A percentile compares a stretch with the other conserved stretches of the same genome.
Conservation (phyloP, 1,284 basidiomycete genomes). For the Ganoderma lucidum region DNA sequence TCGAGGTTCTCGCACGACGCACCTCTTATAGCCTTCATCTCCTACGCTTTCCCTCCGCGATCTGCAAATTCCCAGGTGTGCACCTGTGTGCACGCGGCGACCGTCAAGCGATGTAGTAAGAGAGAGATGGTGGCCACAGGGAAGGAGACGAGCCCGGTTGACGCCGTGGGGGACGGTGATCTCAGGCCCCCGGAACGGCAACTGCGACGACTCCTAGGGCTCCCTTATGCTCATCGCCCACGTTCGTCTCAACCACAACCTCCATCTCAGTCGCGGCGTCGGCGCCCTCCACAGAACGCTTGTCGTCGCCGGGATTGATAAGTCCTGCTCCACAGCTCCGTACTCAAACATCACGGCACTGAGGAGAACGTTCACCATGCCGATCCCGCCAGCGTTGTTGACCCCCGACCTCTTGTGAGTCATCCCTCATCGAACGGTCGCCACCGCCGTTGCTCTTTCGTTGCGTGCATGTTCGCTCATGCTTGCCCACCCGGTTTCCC, state of each 20-base stretch:
- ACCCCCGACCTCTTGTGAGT: slow-evolving; percentile 41
- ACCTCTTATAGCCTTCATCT: slow-evolving; percentile 76
- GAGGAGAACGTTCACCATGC: slow-evolving; percentile 34
- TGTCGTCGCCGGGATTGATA: background rate
- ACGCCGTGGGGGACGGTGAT: slow-evolving; percentile 12
- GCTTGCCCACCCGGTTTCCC: slow-evolving; percentile 21
- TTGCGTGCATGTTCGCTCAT: slow-evolving; percentile 23
- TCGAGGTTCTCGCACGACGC: slow-evolving; percentile 28
- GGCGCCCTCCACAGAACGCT: background rate
- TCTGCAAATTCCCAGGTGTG: background rate
- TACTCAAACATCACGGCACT: slow-evolving; percentile 4
- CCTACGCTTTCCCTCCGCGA: slow-evolving; percentile 3
- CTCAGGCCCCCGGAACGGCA: slow-evolving; percentile 15
- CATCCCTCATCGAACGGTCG: slow-evolving; percentile 6
- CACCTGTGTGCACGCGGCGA: background rate
- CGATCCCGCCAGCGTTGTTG: slow-evolving; percentile 39
- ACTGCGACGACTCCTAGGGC: background rate
- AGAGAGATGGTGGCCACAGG: background rate
- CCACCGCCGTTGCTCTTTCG: background rate
- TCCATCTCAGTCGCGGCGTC: slow-evolving; percentile 3
- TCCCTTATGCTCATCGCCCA: slow-evolving; percentile 27
- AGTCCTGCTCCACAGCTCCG: background rate
- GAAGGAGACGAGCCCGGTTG: slow-evolving; percentile 4
- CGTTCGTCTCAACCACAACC: slow-evolving; percentile 18
- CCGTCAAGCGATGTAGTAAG: background rate